Conservation (phyloP, 106 monocot genomes). For the Dendrobium nobile region DNA sequence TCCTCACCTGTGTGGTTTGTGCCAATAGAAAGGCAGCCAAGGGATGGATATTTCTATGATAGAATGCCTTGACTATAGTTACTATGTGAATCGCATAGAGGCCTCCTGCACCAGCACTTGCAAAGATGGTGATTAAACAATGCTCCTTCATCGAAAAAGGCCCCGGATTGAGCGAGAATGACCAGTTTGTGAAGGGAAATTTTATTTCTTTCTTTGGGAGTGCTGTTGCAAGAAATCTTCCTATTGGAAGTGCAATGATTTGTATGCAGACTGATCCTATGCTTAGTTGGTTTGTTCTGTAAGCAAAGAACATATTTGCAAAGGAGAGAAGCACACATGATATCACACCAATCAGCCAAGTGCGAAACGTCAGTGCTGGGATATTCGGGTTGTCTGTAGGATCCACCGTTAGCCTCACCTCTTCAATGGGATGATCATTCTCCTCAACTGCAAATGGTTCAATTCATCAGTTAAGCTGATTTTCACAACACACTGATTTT, state of each 20-base stretch:
- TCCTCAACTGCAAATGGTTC: neutral
- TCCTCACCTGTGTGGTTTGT: constrained; percentile 12
- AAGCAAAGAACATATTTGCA: constrained; percentile 13
- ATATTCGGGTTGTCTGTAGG: constrained; percentile 1
- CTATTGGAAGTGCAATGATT: constrained; percentile 15
- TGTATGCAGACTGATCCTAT: constrained; percentile 8
- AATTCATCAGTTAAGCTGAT: too few relatives aligned
- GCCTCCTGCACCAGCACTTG: constrained; percentile 6
- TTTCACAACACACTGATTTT: too few relatives aligned
- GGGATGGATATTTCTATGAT: neutral
- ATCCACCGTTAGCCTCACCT: constrained; percentile 19
- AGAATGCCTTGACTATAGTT: constrained; percentile 17
- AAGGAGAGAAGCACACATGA: constrained; percentile 16
- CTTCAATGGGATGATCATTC: constrained; percentile 15
- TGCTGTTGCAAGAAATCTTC: constrained; percentile 11
- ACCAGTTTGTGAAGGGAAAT: neutral
- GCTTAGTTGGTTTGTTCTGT: constrained; percentile 5
- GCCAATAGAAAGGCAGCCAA: constrained; percentile 5
- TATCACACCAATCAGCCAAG: constrained; percentile 14
- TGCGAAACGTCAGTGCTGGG: constrained; percentile 14
- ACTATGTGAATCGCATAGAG: constrained; percentile 8
- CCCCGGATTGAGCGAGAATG: constrained; percentile 21
- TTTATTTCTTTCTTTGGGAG: constrained; percentile 6
- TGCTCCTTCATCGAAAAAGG: constrained; percentile 32
- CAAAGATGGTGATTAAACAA: constrained; percentile 21